Evolutionary conservation across 2,329 filamentous ascomycete species (phyloP), one percentile per base, ranked within the genome.

Genomic region (Aspergillus sp.): DNA sequence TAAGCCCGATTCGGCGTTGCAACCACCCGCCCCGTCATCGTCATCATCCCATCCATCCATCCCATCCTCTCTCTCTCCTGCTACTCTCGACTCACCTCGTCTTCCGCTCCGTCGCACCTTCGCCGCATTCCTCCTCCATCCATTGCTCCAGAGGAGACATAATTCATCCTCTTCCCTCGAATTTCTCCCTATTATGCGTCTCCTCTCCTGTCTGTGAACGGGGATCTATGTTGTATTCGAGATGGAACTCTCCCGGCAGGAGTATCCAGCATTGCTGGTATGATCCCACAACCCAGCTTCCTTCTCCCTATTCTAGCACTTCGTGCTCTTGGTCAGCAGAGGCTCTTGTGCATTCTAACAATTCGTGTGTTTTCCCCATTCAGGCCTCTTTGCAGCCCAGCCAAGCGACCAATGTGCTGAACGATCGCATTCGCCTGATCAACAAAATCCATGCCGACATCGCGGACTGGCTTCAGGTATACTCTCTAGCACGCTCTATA

Each of bases 231-330:
- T 56, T 53, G 42, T 45, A 38, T 45, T 62, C 61, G 64, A 57
- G 66, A 90, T 90, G 85, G 87, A 89, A 67, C 82, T 93, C 68
- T 86, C 89, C 71, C 85, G 91, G 75, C 82, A 88, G 73, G 93
- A 96, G 75, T 97, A 97, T 80, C 91, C 93, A 73, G 87, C 86
- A 64, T 87, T 97, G 83, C 86, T 96, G 86, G 93, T 96, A 81
- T 80, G 88, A 24, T 48, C 51, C 36, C 16, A 35, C 32, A 26
- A 43, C 26, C 40, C 42, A 36, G 16, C 16, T 35, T 10, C 26
- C 33, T 9, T 8, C 41, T 11, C 26, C 3, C 9, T 36, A 9
- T n/a, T 14, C 45, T 13, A 43, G 16, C 41, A 22, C 19, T 32
- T 6, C 22, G 6, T 38, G 3, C n/a, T 38, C 10, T 10, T 24